Percentiles rank a stretch among this genome's conserved stretches.
phyloP scores from a whole-genome alignment of 345 rosid genomes.

The Aquilaria yunnanensis region DNA sequence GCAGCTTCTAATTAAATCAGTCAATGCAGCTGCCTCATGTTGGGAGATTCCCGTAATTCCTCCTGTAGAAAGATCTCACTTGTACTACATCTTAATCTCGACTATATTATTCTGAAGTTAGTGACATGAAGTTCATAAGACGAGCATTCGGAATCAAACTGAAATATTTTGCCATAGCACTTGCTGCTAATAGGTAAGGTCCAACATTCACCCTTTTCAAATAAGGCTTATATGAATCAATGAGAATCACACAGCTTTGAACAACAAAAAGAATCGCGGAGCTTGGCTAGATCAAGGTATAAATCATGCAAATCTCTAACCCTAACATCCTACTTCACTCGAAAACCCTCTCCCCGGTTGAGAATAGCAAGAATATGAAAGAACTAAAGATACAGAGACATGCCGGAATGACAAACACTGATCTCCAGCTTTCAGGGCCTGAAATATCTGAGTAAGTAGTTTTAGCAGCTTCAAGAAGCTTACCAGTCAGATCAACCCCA shows the following conservation, averaged over 20 bases:
- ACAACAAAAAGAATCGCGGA: not conserved
- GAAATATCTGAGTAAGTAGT: slow-evolving; percentile 66
- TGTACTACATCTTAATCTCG: too few species aligned
- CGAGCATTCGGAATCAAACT: too few species aligned
- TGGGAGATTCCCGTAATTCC: too few species aligned
- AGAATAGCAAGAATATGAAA: slow-evolving; percentile 60
- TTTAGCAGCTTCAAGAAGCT: slow-evolving; percentile 87
- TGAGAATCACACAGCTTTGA: too few species aligned
- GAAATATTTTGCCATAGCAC: too few species aligned
- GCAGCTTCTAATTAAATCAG: too few species aligned
- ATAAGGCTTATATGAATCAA: not conserved
- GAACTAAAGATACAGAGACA: slow-evolving; percentile 79
- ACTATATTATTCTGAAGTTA: too few species aligned
- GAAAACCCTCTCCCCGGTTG: slow-evolving; percentile 93
- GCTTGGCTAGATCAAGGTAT: too few species aligned
- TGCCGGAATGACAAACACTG: slow-evolving; percentile 82
- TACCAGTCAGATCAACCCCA: slow-evolving; percentile 86
- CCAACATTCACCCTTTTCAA: slow-evolving; percentile 4
- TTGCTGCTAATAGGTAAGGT: slow-evolving; percentile 3
- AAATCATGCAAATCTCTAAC: too few species aligned
- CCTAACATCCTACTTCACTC: slow-evolving; percentile 38
- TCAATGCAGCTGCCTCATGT: too few species aligned
- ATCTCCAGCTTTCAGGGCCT: slow-evolving; percentile 92
- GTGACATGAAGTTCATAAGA: too few species aligned
- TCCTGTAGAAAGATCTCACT: too few species aligned